phyloP scores from a whole-genome alignment of 2,329 filamentous ascomycete genomes.

The Trichoderma endophyticum region DNA sequence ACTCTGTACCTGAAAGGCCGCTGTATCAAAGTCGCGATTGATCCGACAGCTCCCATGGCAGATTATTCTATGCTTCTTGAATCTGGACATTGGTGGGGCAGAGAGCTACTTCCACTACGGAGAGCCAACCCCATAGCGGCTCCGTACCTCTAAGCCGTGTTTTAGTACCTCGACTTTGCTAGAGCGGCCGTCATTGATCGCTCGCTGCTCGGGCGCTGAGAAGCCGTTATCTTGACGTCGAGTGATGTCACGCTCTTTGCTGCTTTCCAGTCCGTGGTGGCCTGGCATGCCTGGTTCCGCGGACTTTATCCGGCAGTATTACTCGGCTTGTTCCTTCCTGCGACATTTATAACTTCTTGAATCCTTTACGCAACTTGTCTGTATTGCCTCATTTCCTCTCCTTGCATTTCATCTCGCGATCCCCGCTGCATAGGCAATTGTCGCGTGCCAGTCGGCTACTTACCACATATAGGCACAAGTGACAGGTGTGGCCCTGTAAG shows the following conservation, averaged over 20 bases:
- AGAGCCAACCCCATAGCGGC: background rate
- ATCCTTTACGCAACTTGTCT: background rate
- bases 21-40: background rate
- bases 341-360: slow-evolving; percentile 10
- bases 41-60: background rate
- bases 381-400: background rate
- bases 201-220: background rate
- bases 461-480: background rate
- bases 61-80: background rate
- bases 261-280: background rate
- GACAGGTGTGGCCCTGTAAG: background rate
- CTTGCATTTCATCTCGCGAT: background rate
- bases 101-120: background rate
- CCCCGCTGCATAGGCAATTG: background rate
- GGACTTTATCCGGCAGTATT: background rate
- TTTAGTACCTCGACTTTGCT: background rate
- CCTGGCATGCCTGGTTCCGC: background rate
- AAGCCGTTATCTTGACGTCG: slow-evolving; percentile 1
- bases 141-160: background rate
- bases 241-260: slow-evolving; percentile 14
- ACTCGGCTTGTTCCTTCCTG: background rate
- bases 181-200: background rate
- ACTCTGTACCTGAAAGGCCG: background rate
- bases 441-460: background rate
- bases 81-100: slow-evolving; percentile 12